Evolutionary conservation across 2,329 filamentous ascomycete genomes (phyloP).

Genomic region (Eutypella sp.): DNA sequence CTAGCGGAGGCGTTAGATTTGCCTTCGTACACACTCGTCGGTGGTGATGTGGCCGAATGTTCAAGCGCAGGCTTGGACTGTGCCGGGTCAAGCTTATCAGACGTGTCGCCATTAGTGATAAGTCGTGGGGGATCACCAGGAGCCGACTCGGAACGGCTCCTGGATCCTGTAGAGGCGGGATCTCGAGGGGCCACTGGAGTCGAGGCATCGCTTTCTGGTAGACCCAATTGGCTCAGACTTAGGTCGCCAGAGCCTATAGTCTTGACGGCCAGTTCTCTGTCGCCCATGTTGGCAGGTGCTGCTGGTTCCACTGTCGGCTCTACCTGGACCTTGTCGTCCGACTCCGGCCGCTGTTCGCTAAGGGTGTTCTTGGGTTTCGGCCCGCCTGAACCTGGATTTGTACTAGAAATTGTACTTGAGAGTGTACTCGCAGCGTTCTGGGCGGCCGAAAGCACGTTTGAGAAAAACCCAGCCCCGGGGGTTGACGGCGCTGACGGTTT

Average conservation of each 20-base stretch:
- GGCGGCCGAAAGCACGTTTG: constrained; percentile 84
- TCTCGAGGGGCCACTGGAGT: constrained; percentile 55
- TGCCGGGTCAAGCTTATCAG: constrained; percentile 31
- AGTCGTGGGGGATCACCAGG: constrained; percentile 39
- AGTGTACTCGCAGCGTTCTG: constrained; percentile 82
- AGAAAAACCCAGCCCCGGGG: constrained; percentile 77
- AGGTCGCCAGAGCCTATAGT: constrained; percentile 86
- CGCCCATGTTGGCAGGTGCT: constrained; percentile 39
- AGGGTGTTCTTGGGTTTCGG: constrained; percentile 35
- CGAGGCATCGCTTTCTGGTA: constrained; percentile 56
- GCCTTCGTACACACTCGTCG: constrained; percentile 61
- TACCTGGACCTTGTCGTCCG: constrained; percentile 37
- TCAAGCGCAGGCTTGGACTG: constrained; percentile 50
- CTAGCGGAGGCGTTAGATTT: constrained; percentile 57
- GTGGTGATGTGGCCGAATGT: constrained; percentile 50
- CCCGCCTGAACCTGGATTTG: constrained; percentile 48
- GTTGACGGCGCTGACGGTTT: constrained; percentile 40
- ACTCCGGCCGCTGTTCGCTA: constrained; percentile 27
- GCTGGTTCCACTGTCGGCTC: constrained; percentile 37
- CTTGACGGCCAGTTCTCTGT: constrained; percentile 73
- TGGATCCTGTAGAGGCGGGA: constrained; percentile 34
- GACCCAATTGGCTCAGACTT: constrained; percentile 82
- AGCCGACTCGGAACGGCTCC: constrained; percentile 54
- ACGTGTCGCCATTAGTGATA: constrained; percentile 28
- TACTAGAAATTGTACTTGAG: constrained; percentile 69